Conservation (phyloP, 192 early-diverging fungal genomes). For the Entrophospora sp. region DNA sequence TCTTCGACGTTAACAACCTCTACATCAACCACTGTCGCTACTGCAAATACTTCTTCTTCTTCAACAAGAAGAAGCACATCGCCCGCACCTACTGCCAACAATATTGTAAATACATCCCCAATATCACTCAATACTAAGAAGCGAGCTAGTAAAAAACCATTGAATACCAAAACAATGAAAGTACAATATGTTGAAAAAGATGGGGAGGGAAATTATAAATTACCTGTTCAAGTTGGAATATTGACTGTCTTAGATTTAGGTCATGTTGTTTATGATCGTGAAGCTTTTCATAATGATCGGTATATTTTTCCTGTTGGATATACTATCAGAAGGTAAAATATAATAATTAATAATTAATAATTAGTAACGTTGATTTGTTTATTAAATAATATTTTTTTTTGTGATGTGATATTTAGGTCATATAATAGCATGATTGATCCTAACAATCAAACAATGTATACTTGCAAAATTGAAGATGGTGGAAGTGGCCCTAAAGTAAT, state of each 20-base stretch:
- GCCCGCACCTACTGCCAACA: slow-evolving; percentile 13
- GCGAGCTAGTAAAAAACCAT: slow-evolving; percentile 17
- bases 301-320: slow-evolving; percentile 94
- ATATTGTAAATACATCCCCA: slow-evolving; percentile 7
- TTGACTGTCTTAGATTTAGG: slow-evolving; percentile 68
- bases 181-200: slow-evolving; percentile 44
- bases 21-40: slow-evolving; percentile 23
- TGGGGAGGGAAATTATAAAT: slow-evolving; percentile 55
- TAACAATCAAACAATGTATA: slow-evolving; percentile 47
- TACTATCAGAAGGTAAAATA: slow-evolving; percentile 44
- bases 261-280: slow-evolving; percentile 62
- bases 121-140: slow-evolving; percentile 3
- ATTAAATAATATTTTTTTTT: not conserved
- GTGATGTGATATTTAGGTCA: slow-evolving; percentile 25
- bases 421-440: slow-evolving; percentile 50
- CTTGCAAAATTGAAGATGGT: slow-evolving; percentile 73
- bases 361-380: not conserved
- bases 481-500: slow-evolving; percentile 53
- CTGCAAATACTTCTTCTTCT: slow-evolving; percentile 26
- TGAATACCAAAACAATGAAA: slow-evolving; percentile 20
- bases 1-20: slow-evolving; percentile 25
- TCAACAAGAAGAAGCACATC: slow-evolving; percentile 20
- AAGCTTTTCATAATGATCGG: slow-evolving; percentile 77
- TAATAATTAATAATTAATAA: not conserved
- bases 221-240: slow-evolving; percentile 74